Evolutionary conservation across 768 basidiomycete genomes (phyloP), one percentile per base, ranked within the genome.

Genomic region (Amanita phalloides): DNA sequence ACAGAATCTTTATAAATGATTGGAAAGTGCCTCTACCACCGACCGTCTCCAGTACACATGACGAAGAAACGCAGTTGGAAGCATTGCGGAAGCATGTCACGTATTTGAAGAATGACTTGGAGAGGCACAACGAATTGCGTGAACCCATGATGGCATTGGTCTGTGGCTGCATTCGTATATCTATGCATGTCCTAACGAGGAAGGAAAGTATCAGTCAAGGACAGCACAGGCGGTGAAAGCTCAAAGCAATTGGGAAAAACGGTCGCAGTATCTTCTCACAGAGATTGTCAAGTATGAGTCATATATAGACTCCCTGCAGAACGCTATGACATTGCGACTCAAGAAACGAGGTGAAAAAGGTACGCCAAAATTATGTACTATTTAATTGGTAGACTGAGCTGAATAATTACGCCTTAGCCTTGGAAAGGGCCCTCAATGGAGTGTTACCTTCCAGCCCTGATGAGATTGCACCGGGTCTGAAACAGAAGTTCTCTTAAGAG

Each of bases 231-330:
- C 78, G 0, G 60, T 72, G 57, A 97, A 84, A 67, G 84, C 96
- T 0, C 75, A 80, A 58, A 77, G 78, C 54, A 99, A 99, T 62
- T 98, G 93, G 91, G 88, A 90, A 68, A 86, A 81, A 63, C 94
- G 87, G 63, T 91, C 89, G 2, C 84, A 90, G 61, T 90, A 90
- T 64, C 70, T 98, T 44, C 74, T 93, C 49, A 80, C 86, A 7
- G 95, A 99, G 69, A 89, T 91, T 38, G 89, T 92, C 62, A 98
- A 98, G 65, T 98, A 97, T 66, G 84, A 90, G 49, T 87, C 88
- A 13, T 99, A 99, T 64, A 85, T 95, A 51, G 92, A 95, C 56
- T 89, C 92, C 5, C 75, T 99, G 28, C 80, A 85, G 62, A 68
- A 72, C 3, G 94, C 87, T 35, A 94, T 93, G 84, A 71, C 73